Conservation (phyloP, 148 eudicot genomes). For the Camellia sinensis region DNA sequence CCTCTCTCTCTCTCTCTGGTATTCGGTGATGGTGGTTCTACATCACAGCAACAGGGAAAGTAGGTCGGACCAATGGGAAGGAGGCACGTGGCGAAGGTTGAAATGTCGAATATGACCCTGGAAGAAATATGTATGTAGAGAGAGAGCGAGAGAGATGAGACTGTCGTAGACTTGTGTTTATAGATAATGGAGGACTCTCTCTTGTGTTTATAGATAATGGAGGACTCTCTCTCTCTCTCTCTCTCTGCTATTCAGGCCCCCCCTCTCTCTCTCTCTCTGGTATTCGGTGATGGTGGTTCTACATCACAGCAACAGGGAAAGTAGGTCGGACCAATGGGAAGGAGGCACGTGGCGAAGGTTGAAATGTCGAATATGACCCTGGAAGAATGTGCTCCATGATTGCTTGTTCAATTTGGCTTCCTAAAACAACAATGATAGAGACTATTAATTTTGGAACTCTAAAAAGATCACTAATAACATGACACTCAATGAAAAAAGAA, state of each 20-base stretch:
- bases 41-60: conserved; percentile 6
- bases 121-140: not conserved
- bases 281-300: not conserved
- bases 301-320: conserved; percentile 1
- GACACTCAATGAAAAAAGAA: too few species aligned
- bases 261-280: not conserved
- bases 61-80: not conserved
- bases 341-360: not conserved
- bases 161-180: not conserved
- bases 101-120: conserved; percentile 10
- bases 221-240: too few species aligned
- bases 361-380: not conserved
- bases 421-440: too few species aligned
- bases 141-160: not conserved
- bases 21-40: not conserved
- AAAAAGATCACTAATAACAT: too few species aligned
- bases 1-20: not conserved
- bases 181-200: too few species aligned
- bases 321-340: conserved; percentile 5
- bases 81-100: not conserved
- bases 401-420: not conserved
- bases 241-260: not conserved
- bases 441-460: too few species aligned
- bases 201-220: not conserved
- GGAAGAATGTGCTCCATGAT: not conserved